phyloP scores from a whole-genome alignment of 2,329 filamentous ascomycete genomes.

The Beauveria sp. region DNA sequence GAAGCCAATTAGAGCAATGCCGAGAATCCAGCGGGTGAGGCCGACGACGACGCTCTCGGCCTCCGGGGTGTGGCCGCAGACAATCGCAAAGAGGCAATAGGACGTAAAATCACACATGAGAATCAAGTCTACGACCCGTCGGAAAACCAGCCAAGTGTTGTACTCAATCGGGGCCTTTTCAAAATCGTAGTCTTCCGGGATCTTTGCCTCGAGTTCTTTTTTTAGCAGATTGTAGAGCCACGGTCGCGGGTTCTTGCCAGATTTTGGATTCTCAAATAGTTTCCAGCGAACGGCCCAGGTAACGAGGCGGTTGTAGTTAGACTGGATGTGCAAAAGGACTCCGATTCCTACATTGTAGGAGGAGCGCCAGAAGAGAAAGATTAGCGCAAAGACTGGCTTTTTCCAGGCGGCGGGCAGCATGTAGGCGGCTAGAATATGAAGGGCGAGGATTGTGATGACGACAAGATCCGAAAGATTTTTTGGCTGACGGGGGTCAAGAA shows the following conservation, averaged over 20 bases:
- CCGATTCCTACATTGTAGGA: slow-evolving; percentile 94
- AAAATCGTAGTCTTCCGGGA: slow-evolving; percentile 87
- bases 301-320: slow-evolving; percentile 77
- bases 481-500: slow-evolving; percentile 87
- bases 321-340: slow-evolving; percentile 80
- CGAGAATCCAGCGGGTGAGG: slow-evolving; percentile 67
- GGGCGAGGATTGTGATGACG: slow-evolving; percentile 70
- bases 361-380: slow-evolving; percentile 88
- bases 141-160: slow-evolving; percentile 97
- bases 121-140: slow-evolving; percentile 90
- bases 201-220: slow-evolving; percentile 87
- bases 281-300: slow-evolving; percentile 79
- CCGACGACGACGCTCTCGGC: slow-evolving; percentile 66
- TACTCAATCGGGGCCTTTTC: slow-evolving; percentile 93
- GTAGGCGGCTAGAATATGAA: slow-evolving; percentile 69
- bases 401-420: slow-evolving; percentile 61
- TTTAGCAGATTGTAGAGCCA: slow-evolving; percentile 79
- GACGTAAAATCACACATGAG: slow-evolving; percentile 98
- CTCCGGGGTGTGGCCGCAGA: slow-evolving; percentile 68
- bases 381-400: slow-evolving; percentile 68
- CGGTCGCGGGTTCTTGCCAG: slow-evolving; percentile 76
- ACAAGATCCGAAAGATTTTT: slow-evolving; percentile 86
- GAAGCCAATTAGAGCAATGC: slow-evolving; percentile 76
- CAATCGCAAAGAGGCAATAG: slow-evolving; percentile 91
- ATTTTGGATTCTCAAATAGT: slow-evolving; percentile 76